Base-by-base conservation (phyloP, 257 asterid species). In the Penstemon barbatus region DNA sequence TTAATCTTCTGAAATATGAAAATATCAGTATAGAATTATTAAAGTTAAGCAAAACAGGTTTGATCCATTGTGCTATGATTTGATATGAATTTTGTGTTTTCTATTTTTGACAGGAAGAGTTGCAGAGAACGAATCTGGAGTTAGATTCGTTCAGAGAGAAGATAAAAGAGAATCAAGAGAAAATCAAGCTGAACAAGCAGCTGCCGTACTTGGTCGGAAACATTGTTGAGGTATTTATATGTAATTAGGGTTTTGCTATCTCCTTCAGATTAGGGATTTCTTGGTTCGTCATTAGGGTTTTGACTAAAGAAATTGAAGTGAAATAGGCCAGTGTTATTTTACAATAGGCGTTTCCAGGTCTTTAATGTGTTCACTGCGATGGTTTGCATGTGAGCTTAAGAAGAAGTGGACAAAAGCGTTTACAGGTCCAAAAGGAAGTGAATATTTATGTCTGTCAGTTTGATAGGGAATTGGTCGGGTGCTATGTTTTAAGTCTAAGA, bases 151-250 rank as follows among this genome's bases (percentile, higher is more conserved):
- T 79, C 64, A 86, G 74, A 80, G 94, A 86, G 74, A 84, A 89
- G 84, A 84, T 81, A 7, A 86, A 86, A 73, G 91, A 86, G 76
- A 88, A 88, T 77, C 93, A 82, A 60, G 93, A 86, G 80, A 86
- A 88, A 66, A 88, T 89, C 40, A 86, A 89, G 70, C 85, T 85
- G 53, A 80, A 85, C 79, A 89, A 89, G 79, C 92, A 86, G 76
- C 86, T 86, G 46, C 96, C 95, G 8, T 85, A 86, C 71, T 83
- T 89, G 79, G 92, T 89, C 4, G 91, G 96, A 53, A 89, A 83
- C 79, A 84, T 89, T 54, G 91, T 89, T 59, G 96, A 86, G 95
- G 92, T 87, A 73, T 15, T 40, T 45, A 8, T 13, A 7, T 9
- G 36, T 10, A 5, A 33, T 9, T 37, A 55, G 39, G 11, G 6